Evolutionary conservation across 345 rosid species (phyloP).

Genomic region (Eutrema yunnanense): DNA sequence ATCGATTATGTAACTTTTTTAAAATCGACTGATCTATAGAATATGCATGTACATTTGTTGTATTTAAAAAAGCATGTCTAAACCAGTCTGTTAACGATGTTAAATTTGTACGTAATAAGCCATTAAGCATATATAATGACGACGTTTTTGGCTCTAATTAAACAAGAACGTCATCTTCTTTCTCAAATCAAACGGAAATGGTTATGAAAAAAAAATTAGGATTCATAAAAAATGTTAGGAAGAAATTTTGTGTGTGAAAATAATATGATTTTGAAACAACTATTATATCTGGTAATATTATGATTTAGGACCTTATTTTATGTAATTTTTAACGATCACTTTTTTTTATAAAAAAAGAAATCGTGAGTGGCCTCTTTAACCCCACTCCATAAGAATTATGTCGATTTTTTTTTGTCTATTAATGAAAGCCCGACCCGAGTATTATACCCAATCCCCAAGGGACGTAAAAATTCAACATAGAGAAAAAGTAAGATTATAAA

Average conservation of each 20-base stretch:
- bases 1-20: too few species aligned
- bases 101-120: not conserved
- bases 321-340: not conserved
- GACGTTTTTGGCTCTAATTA: not conserved
- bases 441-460: not conserved
- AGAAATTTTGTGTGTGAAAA: too few species aligned
- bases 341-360: not conserved
- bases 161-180: not conserved
- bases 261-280: not conserved
- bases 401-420: not conserved
- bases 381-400: slow-evolving; percentile 8
- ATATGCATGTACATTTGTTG: not conserved
- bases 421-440: not conserved
- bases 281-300: not conserved
- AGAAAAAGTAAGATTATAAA: not conserved
- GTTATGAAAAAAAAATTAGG: not conserved
- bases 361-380: slow-evolving; percentile 15
- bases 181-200: not conserved
- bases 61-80: not conserved
- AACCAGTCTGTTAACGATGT: not conserved
- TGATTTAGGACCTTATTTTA: not conserved
- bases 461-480: not conserved
- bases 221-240: too few species aligned
- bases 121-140: too few species aligned
- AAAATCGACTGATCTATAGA: not conserved